Base-by-base conservation (phyloP, 257 asterid species). In the Przewalskia tangutica region DNA sequence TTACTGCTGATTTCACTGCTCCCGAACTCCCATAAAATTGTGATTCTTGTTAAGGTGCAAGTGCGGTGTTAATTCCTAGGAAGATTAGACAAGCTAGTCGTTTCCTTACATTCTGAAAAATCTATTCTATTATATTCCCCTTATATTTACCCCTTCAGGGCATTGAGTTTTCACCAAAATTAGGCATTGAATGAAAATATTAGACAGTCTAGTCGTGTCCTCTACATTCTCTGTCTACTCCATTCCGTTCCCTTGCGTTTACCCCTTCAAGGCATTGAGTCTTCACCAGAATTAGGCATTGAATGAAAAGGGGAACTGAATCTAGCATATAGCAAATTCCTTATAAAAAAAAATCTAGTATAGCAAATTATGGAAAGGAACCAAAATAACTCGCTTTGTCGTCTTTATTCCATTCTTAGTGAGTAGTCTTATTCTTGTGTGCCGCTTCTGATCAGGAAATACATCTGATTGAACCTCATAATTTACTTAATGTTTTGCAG, bases 401-500 rank as follows among this genome's bases (percentile, higher is more conserved):
- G 2, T 62, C 20, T 18, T 73, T 44, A 50, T 48, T 50, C n/a
- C 60, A 50, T 75, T 48, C 27, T 50, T 27, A 75, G 6, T 20
- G 62, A 50, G 62, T 75, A 34, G 79, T 71, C 78, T 18, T 32
- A 23, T 51, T 82, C 77, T 36, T 84, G 16, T 20, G 9, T 38
- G 71, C 56, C 0, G 79, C 60, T 23, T 71, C 78, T 46, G 62
- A 73, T 18, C 4, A 48, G 20, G 40, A 70, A 75, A 58, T 5
- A 23, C 58, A 55, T 59, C 23, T 58, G 13, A 46, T 36, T 63
- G 77, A 76, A 18, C 27, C 32, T 48, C 2, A 51, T 58, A 12
- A 48, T 59, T 20, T 76, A 63, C 53, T 81, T 78, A 6, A 66
- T 81, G 79, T 79, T 82, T 62, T 83, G 84, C 89, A 94, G 98